Conservation (phyloP, 768 basidiomycete genomes). For the Lactarius pseudohatsudake region DNA sequence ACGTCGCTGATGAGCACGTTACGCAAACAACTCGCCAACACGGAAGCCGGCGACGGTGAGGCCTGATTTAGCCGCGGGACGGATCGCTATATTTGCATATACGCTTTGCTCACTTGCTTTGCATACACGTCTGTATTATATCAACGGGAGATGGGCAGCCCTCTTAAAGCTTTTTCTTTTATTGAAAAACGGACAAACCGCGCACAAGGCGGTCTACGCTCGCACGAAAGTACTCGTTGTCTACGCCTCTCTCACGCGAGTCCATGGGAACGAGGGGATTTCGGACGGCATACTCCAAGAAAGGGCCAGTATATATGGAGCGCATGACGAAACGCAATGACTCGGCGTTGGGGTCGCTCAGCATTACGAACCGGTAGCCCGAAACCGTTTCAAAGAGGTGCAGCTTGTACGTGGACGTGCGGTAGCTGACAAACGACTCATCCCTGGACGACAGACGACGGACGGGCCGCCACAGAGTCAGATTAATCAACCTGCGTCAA, state of each 20-base stretch:
- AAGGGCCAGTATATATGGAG: slow-evolving; percentile 92
- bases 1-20: slow-evolving; percentile 82
- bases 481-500: background rate
- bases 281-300: slow-evolving; percentile 89
- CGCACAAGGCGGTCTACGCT: slow-evolving; percentile 76
- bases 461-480: background rate
- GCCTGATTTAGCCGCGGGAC: slow-evolving; percentile 1
- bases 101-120: slow-evolving; percentile 26
- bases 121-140: slow-evolving; percentile 28
- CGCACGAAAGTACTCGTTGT: slow-evolving; percentile 87
- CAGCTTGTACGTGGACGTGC: slow-evolving; percentile 89
- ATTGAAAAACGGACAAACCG: slow-evolving; percentile 51
- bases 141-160: background rate
- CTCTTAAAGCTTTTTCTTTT: slow-evolving; percentile 6
- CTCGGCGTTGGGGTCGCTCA: slow-evolving; percentile 84
- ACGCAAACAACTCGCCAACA: slow-evolving; percentile 56
- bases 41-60: slow-evolving; percentile 4
- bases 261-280: slow-evolving; percentile 88
- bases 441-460: slow-evolving; percentile 50
- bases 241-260: slow-evolving; percentile 79
- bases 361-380: slow-evolving; percentile 93
- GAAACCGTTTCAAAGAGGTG: slow-evolving; percentile 91
- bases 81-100: slow-evolving; percentile 16
- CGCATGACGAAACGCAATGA: slow-evolving; percentile 78
- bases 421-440: slow-evolving; percentile 88